Base-by-base conservation (phyloP, 169 alveolate species). In the Theileria annulata region DNA sequence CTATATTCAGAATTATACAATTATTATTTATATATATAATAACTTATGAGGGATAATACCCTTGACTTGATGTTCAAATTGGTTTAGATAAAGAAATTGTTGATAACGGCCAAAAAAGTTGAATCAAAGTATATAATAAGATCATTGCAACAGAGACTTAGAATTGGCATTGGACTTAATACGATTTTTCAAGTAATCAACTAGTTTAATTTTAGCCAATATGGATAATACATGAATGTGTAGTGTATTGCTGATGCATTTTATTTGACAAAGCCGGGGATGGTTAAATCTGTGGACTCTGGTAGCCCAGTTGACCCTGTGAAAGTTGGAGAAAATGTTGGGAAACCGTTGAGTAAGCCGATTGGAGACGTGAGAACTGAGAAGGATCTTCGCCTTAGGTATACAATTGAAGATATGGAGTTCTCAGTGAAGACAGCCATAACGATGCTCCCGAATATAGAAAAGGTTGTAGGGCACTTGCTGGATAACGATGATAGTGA, bases 51-150 rank as follows among this genome's bases (percentile, higher is more conserved):
- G n/a, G 72, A 17, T 77, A 80, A 27, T 69, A 80, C 8, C 80
- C 73, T 21, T 63, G 75, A 47, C 77, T 60, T 63, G 15, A 42
- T 42, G 3, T 42, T 17, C 93, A 93, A 87, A 93, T 89, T 60
- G 85, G 28, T 87, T 63, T 86, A 93, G 80, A 91, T 98, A 42
- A 91, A 95, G 71, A 93, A 94, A 70, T 71, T 97, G 56, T 88
- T 98, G 84, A 91, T 93, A 54, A 93, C 96, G 48, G 97, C 98
- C 6, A 94, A 95, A 79, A 94, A 92, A 47, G 88, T 87, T 30
- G 99, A 97, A 88, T 94, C 96, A 23, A 97, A 97, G 87, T 98
- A 94, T 87, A 95, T 98, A 31, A 94, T 97, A 1, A 91, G 99
- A 42, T 96, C 96, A 77, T 82, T 97, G 23, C 98, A 98, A 86